Conservation (phyloP, 2,329 filamentous ascomycete genomes). For the Diaporthe sp. region DNA sequence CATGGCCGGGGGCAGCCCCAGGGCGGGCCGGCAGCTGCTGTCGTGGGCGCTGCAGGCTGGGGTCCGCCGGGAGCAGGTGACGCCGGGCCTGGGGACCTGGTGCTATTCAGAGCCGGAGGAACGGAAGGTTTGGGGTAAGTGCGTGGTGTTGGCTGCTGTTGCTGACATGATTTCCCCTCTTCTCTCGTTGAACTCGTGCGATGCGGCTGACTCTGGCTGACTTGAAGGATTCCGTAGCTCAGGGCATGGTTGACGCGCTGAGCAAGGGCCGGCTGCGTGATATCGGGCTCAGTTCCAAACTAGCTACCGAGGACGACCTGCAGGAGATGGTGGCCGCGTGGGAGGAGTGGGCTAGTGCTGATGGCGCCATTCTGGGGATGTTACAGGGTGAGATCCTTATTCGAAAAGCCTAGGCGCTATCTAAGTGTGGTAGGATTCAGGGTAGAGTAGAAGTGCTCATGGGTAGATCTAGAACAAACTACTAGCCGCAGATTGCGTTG, state of each 20-base stretch:
- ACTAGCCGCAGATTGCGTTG: not conserved
- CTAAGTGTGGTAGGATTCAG: not conserved
- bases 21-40: conserved; percentile 46
- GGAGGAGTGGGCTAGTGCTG: conserved; percentile 46
- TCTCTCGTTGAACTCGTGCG: not conserved
- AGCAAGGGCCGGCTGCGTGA: conserved; percentile 44
- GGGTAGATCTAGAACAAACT: not conserved
- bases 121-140: conserved; percentile 45
- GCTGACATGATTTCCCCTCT: not conserved
- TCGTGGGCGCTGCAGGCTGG: conserved; percentile 48
- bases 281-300: conserved; percentile 40
- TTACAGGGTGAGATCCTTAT: conserved; percentile 46
- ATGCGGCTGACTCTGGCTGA: not conserved
- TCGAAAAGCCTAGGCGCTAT: conserved; percentile 41
- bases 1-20: conserved; percentile 43
- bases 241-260: conserved; percentile 42
- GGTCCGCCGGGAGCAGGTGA: conserved; percentile 39
- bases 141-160: not conserved
- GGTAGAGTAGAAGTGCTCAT: not conserved
- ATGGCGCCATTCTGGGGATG: conserved; percentile 46
- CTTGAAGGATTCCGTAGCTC: conserved; percentile 39
- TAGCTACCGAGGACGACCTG: conserved; percentile 44
- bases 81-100: conserved; percentile 43
- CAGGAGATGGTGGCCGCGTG: conserved; percentile 47
- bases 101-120: conserved; percentile 43